These are phyloP conservation scores for Hygrocybe coccinea DNA, from an alignment of 768 basidiomycete species.

Conservation along the genomic window DNA sequence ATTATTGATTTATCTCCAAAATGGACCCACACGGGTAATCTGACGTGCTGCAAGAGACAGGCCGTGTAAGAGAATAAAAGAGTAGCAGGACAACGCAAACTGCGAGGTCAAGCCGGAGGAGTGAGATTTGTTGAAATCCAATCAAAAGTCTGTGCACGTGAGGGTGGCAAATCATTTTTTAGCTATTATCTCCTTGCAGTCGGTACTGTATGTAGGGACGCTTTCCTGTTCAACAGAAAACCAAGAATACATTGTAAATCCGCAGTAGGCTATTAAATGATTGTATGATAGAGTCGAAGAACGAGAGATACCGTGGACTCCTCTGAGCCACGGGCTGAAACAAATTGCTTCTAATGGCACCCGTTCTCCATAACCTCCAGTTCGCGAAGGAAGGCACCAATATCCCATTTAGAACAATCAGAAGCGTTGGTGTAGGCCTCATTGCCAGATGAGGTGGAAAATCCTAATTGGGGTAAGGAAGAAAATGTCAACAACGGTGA, in stretches of 20 bases:
- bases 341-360: too few relatives aligned
- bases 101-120: too few relatives aligned
- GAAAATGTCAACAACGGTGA: neutral
- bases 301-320: too few relatives aligned
- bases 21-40: neutral
- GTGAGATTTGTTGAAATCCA: neutral
- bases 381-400: neutral
- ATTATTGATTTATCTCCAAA: constrained; percentile 35
- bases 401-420: neutral
- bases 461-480: neutral
- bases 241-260: too few relatives aligned
- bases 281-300: too few relatives aligned
- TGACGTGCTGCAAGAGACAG: neutral
- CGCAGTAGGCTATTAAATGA: too few relatives aligned
- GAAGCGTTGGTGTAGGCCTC: constrained; percentile 3
- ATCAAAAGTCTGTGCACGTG: neutral
- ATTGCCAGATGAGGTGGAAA: neutral
- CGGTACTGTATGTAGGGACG: too few relatives aligned
- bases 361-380: too few relatives aligned
- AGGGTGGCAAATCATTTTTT: too few relatives aligned
- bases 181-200: too few relatives aligned
- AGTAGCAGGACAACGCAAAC: neutral
- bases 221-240: too few relatives aligned
- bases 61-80: neutral
- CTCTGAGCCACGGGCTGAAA: too few relatives aligned